phyloP scores from a whole-genome alignment of 2,329 filamentous ascomycete species.

The Hypoxylon sp. region DNA sequence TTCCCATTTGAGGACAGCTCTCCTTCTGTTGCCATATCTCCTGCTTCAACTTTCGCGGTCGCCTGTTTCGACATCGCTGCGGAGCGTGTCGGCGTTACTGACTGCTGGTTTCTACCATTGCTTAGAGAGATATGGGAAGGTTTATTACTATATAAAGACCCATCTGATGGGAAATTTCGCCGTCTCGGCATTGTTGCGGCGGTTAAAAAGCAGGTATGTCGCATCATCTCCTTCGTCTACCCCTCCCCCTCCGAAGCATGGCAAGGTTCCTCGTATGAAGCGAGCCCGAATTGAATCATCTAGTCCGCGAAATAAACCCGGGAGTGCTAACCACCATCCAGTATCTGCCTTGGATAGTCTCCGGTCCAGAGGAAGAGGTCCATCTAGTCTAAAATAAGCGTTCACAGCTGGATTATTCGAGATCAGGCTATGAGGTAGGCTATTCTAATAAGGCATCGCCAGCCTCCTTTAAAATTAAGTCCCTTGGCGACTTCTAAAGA shows the following conservation, averaged over 20 bases:
- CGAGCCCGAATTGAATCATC: not conserved
- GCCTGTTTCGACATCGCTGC: slow-evolving; percentile 42
- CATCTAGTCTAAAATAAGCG: slow-evolving; percentile 25
- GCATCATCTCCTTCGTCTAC: not conserved
- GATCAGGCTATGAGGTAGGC: no score
- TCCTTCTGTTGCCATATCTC: not conserved
- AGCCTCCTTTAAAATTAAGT: no score
- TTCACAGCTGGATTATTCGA: no score
- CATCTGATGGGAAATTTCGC: slow-evolving; percentile 37
- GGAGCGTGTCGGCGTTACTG: slow-evolving; percentile 15
- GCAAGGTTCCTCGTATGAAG: not conserved
- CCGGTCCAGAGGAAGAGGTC: slow-evolving; percentile 35
- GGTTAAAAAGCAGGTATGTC: slow-evolving; percentile 38
- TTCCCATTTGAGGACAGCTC: not conserved
- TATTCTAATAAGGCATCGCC: no score
- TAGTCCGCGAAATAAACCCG: no score
- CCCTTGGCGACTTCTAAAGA: no score
- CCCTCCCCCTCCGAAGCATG: not conserved
- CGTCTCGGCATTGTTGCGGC: slow-evolving; percentile 38
- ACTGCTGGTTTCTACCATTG: slow-evolving; percentile 44
- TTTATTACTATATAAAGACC: slow-evolving; percentile 36
- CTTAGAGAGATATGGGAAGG: slow-evolving; percentile 33
- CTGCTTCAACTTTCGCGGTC: slow-evolving; percentile 22
- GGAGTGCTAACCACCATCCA: slow-evolving; percentile 1
- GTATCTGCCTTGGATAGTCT: slow-evolving; percentile 33